Percentiles rank a stretch among this genome's conserved stretches.
Evolutionary conservation across 306 rosid species (phyloP).

Genomic region (Prunus armeniaca): DNA sequence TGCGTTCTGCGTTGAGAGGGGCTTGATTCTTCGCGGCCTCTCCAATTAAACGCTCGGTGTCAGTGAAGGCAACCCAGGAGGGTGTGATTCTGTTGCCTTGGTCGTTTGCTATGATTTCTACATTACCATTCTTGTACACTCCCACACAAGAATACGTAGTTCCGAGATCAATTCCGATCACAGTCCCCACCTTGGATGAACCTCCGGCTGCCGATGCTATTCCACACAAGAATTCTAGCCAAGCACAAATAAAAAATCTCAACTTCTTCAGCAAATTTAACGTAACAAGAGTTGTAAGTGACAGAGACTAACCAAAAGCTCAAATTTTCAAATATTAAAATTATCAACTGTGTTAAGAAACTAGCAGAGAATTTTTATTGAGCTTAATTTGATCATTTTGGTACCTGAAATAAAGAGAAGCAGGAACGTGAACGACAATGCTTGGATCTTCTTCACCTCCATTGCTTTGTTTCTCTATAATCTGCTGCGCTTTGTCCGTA

Average conservation of each 20-base stretch:
- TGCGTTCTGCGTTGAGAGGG: conserved; percentile 46
- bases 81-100: conserved; percentile 62
- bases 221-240: conserved; percentile 31
- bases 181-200: conserved; percentile 33
- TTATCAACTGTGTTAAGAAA: not conserved
- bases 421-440: conserved; percentile 20
- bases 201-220: conserved; percentile 20
- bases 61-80: conserved; percentile 57
- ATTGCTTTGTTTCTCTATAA: not conserved
- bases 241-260: not conserved
- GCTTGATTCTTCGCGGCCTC: conserved; percentile 71
- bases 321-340: too few species aligned
- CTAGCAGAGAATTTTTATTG: not conserved
- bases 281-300: not conserved
- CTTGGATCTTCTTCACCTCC: conserved; percentile 19
- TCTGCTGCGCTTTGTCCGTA: not conserved
- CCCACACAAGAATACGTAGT: conserved; percentile 56
- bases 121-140: conserved; percentile 48
- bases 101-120: conserved; percentile 56
- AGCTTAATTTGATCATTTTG: not conserved
- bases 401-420: conserved; percentile 40
- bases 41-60: conserved; percentile 48
- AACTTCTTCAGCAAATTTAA: not conserved
- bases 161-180: conserved; percentile 58
- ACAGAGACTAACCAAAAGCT: too few species aligned